Evolutionary conservation across 768 basidiomycete species (phyloP), one percentile per base, ranked within the genome.

Genomic region (Dioszegia aurantiaca): DNA sequence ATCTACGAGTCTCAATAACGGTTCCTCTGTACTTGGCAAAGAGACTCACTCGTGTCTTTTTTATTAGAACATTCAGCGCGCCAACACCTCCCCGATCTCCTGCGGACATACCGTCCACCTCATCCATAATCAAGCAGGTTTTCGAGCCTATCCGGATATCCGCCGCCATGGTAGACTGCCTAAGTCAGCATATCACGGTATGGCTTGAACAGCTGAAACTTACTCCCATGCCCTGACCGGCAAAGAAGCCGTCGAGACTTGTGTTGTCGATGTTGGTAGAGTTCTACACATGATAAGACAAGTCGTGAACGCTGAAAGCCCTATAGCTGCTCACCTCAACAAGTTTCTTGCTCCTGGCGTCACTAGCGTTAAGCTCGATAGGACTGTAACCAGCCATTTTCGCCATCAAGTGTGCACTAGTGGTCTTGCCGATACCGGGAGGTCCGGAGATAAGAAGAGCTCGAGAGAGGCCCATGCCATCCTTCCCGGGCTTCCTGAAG

Each of bases 31-130:
- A n/a, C n/a, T n/a, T n/a, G n/a, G n/a, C 9, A 31, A 3, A 33
- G 24, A 26, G 28, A 56, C 77, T 24, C 39, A 89, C 91, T 80
- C 87, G 90, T 21, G 88, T 87, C 80, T 94, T 97, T 79, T 87
- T 91, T 67, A 99, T 94, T 60, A 99, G 71, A 0, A 86, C 85
- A 58, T 90, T 90, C 65, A 99, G 74, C 5, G 95, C 95, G 23
- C 90, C 94, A 1, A 98, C 89, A 55, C 95, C 95, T 16, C 95
- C 95, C 43, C 95, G 83, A 77, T 99, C 95, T 17, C 95, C 95
- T 2, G 89, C 89, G 4, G 91, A 94, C 93, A 98, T 99, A 1
- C 95, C 95, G 64, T 99, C 95, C 2, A 98, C 94, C 74, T 99
- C 95, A 69, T 99, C 95, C 94, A 99, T 97, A 73, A 99, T 98